phyloP scores from a whole-genome alignment of 129 eudicot species.

The Rutidosis leptorrhynchoides region DNA sequence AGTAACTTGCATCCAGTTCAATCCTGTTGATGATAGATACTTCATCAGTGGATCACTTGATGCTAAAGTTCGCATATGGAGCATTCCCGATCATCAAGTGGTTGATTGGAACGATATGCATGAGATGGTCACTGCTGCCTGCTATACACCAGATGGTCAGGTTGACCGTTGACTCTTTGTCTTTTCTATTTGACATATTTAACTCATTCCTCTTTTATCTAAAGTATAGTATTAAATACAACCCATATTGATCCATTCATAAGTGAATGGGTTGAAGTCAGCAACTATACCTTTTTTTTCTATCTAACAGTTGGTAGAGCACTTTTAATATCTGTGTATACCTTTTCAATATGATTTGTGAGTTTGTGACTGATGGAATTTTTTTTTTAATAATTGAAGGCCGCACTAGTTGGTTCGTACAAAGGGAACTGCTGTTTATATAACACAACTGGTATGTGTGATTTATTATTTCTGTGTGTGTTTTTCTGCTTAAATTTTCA shows the following conservation, averaged over 20 bases:
- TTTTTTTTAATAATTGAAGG: slow-evolving; percentile 55
- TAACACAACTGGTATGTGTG: slow-evolving; percentile 60
- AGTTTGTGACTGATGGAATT: slow-evolving; percentile 21
- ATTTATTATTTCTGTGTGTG: too few relatives aligned
- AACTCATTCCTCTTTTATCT: too few relatives aligned
- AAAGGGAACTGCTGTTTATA: slow-evolving; percentile 90
- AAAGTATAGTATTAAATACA: background rate
- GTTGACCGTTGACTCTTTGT: too few relatives aligned
- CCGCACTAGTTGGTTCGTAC: slow-evolving; percentile 97
- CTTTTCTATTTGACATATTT: too few relatives aligned
- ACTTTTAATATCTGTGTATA: background rate
- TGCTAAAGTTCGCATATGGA: slow-evolving; percentile 97
- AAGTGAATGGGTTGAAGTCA: background rate
- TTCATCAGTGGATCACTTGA: slow-evolving; percentile 99
- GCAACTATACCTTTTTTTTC: background rate
- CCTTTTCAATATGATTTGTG: slow-evolving; percentile 12
- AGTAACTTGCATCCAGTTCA: slow-evolving; percentile 99
- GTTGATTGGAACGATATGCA: slow-evolving; percentile 98
- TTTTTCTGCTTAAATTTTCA: background rate
- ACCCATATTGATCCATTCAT: background rate
- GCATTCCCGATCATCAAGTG: slow-evolving; percentile 92
- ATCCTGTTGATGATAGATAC: slow-evolving; percentile 90
- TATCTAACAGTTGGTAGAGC: background rate
- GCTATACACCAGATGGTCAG: slow-evolving; percentile 99
- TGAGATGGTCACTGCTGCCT: slow-evolving; percentile 99